A percentile compares a stretch with the other conserved stretches of the same genome.
Conservation (phyloP, 805 yeast species). For the Candida ascalaphidarum region DNA sequence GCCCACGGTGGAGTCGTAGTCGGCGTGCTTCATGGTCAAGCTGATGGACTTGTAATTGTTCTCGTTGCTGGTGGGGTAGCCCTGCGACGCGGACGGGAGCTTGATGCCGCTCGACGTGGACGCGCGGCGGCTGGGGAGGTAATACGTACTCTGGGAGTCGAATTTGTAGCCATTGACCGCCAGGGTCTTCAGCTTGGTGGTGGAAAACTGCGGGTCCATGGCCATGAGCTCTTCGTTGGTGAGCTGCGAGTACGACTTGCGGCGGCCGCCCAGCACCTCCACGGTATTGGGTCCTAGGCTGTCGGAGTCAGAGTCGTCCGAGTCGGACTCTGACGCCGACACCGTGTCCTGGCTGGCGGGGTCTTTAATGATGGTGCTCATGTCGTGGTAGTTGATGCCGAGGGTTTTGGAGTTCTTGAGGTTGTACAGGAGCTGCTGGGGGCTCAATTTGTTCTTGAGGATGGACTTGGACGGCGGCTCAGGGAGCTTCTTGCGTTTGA, state of each 20-base stretch:
- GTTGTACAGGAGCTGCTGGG: constrained; percentile 15
- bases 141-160: constrained; percentile 26
- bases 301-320: constrained; percentile 1
- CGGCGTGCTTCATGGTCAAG: constrained; percentile 35
- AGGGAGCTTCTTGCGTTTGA: constrained; percentile 11
- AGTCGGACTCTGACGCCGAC: no score
- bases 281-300: constrained; percentile 2
- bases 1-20: constrained; percentile 2
- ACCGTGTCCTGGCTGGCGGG: no score
- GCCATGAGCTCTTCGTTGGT: constrained; percentile 46
- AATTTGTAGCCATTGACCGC: constrained; percentile 38
- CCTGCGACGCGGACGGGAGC: constrained; percentile 1
- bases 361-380: constrained; percentile 8
- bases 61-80: constrained; percentile 24
- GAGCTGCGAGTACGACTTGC: constrained; percentile 44
- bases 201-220: constrained; percentile 42
- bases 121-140: constrained; percentile 4
- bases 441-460: constrained; percentile 26
- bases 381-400: constrained; percentile 11
- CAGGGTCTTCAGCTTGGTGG: constrained; percentile 24
- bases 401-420: constrained; percentile 4
- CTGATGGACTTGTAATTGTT: constrained; percentile 29
- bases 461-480: constrained; percentile 31
- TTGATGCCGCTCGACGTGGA: constrained; percentile 4
- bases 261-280: constrained; percentile 9